Conservation (phyloP, 345 rosid species). For the Eucalyptus marginata region DNA sequence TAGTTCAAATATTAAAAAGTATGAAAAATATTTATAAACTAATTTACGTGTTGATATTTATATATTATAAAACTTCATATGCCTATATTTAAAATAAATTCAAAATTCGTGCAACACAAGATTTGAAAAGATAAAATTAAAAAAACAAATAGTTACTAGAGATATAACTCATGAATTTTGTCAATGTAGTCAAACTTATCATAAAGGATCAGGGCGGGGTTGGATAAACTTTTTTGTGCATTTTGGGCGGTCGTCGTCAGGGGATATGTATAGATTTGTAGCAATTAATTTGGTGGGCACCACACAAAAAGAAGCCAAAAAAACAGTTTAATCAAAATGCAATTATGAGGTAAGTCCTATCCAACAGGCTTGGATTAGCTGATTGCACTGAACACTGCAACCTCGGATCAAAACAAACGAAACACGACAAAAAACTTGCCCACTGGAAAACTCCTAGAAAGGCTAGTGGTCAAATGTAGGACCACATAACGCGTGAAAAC, state of each 20-base stretch:
- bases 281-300: not conserved
- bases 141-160: not conserved
- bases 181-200: not conserved
- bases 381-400: not conserved
- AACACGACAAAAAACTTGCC: not conserved
- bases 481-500: not conserved
- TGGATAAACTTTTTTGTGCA: not conserved
- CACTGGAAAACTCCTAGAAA: not conserved
- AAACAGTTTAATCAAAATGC: not conserved
- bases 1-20: not conserved
- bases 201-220: not conserved
- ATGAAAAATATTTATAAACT: not conserved
- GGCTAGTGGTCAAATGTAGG: not conserved
- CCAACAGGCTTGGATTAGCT: not conserved
- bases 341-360: not conserved
- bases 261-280: not conserved
- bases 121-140: not conserved
- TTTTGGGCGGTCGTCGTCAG: not conserved
- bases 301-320: not conserved
- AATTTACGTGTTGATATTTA: not conserved
- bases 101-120: not conserved
- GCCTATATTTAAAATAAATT: not conserved
- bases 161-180: not conserved
- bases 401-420: not conserved
- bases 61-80: not conserved